Base-by-base conservation (phyloP, 1,284 basidiomycete species). In the Sphagnurus paluster region DNA sequence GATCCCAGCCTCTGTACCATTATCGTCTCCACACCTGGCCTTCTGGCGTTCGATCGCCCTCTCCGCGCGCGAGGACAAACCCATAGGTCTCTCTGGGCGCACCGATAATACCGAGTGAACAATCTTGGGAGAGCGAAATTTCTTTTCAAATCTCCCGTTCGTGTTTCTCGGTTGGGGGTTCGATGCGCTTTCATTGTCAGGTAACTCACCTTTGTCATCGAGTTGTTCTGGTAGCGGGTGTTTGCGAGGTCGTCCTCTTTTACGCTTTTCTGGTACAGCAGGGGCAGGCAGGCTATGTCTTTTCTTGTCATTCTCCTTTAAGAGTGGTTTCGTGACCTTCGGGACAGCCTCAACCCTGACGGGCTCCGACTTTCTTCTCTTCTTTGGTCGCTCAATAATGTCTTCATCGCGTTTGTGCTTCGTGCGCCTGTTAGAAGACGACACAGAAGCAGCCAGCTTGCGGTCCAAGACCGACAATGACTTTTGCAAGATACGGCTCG, bases 111-210 rank as follows among this genome's bases (percentile, higher is more conserved):
- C 17, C 41, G 55, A 46, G 20, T 57, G 38, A 43, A 66, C 52
- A 46, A 68, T 68, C 57, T 66, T 71, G 42, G 54, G 53, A 21
- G 52, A 63, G 68, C 58, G 68, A 62, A 53, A 57, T 44, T 71
- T 72, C 55, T 61, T 67, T n/a, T 68, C 69, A 53, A 72, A 71
- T 13, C 69, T 60, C 13, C 81, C 81, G 48, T 84, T 82, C 7
- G 70, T 73, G 16, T 69, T 67, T 33, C 71, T 58, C 3, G 71
- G 71, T 45, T 73, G 70, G 16, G 54, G 45, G 25, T 59, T 57
- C 33, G 30, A 26, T 54, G 52, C 40, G 24, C 50, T 52, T 25
- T 39, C 42, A 5, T 55, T 53, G n/a, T 61, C 50, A 17, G 56
- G 44, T 1, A 47, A 41, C 23, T 49, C 58, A 17, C 57, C 44